Evolutionary conservation across 140 eudicot genomes (phyloP).

Genomic region (Eryngium alpinum): DNA sequence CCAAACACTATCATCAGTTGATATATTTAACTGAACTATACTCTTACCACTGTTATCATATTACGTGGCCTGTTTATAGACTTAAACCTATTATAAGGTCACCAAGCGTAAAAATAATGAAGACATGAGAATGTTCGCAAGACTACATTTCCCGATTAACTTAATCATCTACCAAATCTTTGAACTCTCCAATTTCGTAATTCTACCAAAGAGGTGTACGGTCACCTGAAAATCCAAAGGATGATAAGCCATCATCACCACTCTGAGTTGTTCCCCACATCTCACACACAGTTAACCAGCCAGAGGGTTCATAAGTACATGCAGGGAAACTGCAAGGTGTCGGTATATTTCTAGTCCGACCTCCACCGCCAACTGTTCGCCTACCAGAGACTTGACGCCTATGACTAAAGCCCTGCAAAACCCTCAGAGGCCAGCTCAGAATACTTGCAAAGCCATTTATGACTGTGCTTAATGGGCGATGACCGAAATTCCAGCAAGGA

Average conservation of each 20-base stretch:
- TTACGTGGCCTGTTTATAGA: too few relatives aligned
- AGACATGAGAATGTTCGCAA: too few relatives aligned
- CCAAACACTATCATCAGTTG: too few relatives aligned
- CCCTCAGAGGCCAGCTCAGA: slow-evolving; percentile 20
- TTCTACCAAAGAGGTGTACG: slow-evolving; percentile 41
- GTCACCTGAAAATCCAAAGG: background rate
- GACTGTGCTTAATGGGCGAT: too few relatives aligned
- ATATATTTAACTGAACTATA: too few relatives aligned
- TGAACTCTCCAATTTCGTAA: slow-evolving; percentile 50
- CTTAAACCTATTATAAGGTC: too few relatives aligned
- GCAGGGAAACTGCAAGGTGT: slow-evolving; percentile 56
- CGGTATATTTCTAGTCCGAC: background rate
- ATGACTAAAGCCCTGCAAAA: background rate
- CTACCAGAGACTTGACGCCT: slow-evolving; percentile 4
- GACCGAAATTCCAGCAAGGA: slow-evolving; percentile 54
- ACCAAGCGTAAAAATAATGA: too few relatives aligned
- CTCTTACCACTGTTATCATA: too few relatives aligned
- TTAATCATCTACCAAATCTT: slow-evolving; percentile 52
- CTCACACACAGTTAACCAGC: slow-evolving; percentile 55
- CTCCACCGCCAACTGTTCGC: background rate
- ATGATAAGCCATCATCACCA: slow-evolving; percentile 33
- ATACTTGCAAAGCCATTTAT: slow-evolving; percentile 25
- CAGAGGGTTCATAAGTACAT: slow-evolving; percentile 72
- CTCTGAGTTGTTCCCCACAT: slow-evolving; percentile 48
- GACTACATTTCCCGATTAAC: too few relatives aligned